Conservation (phyloP, 2,329 filamentous ascomycete species). For the Annulohypoxylon truncatum region DNA sequence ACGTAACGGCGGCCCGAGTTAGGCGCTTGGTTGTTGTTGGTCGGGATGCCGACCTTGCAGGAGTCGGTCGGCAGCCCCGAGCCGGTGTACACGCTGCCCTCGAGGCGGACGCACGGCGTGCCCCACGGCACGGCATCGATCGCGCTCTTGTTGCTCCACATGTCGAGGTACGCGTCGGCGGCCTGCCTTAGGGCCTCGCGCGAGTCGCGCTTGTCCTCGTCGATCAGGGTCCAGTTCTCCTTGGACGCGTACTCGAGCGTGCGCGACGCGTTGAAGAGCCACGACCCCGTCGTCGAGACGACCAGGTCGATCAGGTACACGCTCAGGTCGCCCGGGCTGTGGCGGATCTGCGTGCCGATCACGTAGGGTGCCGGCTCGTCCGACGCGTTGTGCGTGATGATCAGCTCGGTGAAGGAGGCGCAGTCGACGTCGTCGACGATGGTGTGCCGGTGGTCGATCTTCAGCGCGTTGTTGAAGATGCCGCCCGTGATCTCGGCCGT, state of each 20-base stretch:
- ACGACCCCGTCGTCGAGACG: slow-evolving; percentile 50
- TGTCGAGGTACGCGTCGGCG: slow-evolving; percentile 53
- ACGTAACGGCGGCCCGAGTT: slow-evolving; percentile 50
- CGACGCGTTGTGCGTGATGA: slow-evolving; percentile 42
- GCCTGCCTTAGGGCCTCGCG: slow-evolving; percentile 48
- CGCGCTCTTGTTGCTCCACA: slow-evolving; percentile 51
- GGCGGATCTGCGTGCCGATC: slow-evolving; percentile 53
- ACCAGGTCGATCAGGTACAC: slow-evolving; percentile 50
- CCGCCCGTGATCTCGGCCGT: slow-evolving; percentile 45
- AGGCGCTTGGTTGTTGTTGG: slow-evolving; percentile 46
- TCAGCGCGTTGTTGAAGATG: slow-evolving; percentile 43
- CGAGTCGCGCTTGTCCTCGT: slow-evolving; percentile 43
- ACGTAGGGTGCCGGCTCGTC: slow-evolving; percentile 44
- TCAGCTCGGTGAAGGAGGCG: slow-evolving; percentile 46
- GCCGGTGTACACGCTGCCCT: slow-evolving; percentile 47
- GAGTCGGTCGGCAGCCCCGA: slow-evolving; percentile 42
- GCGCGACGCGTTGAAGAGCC: slow-evolving; percentile 53
- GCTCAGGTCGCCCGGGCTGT: slow-evolving; percentile 43
- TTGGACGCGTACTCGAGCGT: slow-evolving; percentile 50
- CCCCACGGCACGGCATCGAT: slow-evolving; percentile 51
- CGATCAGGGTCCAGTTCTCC: slow-evolving; percentile 51
- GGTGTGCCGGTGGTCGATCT: slow-evolving; percentile 48
- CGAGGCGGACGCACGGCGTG: slow-evolving; percentile 51
- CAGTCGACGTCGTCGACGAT: slow-evolving; percentile 51
- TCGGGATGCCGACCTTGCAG: slow-evolving; percentile 47